A percentile compares a stretch with the other conserved stretches of the same genome.
phyloP scores from a whole-genome alignment of 108 stramenopile species.

The Nannochloropsis salina region DNA sequence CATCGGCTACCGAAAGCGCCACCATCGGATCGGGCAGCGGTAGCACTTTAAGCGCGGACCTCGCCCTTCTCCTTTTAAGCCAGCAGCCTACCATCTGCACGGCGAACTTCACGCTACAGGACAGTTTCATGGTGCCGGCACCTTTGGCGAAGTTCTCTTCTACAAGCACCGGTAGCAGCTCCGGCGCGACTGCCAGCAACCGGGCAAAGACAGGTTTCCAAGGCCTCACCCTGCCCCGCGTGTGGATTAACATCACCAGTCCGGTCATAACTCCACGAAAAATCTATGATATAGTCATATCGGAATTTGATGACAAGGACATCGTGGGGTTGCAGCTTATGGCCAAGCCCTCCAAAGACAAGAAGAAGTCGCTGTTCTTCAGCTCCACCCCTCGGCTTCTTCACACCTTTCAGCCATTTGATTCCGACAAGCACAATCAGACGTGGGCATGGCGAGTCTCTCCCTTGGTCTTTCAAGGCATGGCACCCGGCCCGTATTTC shows the following conservation, averaged over 20 bases:
- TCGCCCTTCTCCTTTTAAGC: neutral
- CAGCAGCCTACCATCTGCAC: neutral
- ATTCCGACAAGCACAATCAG: neutral
- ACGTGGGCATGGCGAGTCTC: neutral
- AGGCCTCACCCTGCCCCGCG: neutral
- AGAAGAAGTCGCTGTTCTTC: neutral
- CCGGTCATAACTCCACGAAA: neutral
- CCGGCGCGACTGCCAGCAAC: neutral
- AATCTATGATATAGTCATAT: neutral
- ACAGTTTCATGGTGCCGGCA: neutral
- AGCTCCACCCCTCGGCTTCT: neutral
- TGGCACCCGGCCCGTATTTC: neutral
- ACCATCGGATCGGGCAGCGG: neutral
- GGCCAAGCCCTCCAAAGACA: neutral
- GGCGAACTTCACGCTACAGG: neutral
- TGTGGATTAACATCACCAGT: neutral
- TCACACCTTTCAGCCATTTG: neutral
- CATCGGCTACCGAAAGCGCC: neutral
- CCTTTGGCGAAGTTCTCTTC: neutral
- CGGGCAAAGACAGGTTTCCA: neutral
- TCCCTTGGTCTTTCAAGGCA: neutral
- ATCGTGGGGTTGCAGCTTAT: neutral
- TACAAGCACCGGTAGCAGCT: neutral
- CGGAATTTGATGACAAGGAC: neutral
- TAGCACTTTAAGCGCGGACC: neutral